phyloP scores from a whole-genome alignment of 176 grass and related monocot genomes.

The Elaeis guineensis region DNA sequence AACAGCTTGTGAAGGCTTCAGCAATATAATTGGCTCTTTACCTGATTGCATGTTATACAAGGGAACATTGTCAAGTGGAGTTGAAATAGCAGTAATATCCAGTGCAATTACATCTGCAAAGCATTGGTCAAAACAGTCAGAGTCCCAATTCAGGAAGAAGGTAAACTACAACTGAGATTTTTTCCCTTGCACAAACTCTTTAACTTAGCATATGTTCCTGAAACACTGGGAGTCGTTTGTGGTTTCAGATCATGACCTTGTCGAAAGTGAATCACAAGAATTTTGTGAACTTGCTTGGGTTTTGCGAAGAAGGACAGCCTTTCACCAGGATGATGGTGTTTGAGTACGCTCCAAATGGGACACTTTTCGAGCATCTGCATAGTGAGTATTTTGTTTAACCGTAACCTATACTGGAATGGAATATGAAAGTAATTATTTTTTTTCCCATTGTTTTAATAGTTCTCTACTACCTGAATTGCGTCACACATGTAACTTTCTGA shows the following conservation, averaged over 20 bases:
- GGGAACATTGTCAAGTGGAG: slow-evolving; percentile 85
- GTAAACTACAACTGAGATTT: slow-evolving; percentile 21
- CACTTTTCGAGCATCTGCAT: slow-evolving; percentile 91
- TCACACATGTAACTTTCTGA: too few species aligned
- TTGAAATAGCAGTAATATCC: slow-evolving; percentile 66
- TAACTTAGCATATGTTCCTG: too few species aligned
- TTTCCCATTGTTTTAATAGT: too few species aligned
- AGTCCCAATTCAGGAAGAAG: slow-evolving; percentile 72
- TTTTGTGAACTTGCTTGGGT: slow-evolving; percentile 88
- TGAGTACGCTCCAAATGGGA: slow-evolving; percentile 87
- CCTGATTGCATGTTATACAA: slow-evolving; percentile 66
- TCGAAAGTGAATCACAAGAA: slow-evolving; percentile 83
- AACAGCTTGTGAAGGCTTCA: slow-evolving; percentile 81
- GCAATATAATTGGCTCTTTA: slow-evolving; percentile 69
- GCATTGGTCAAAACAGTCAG: slow-evolving; percentile 73
- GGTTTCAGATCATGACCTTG: slow-evolving; percentile 58
- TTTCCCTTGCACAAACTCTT: neutral
- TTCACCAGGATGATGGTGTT: slow-evolving; percentile 90
- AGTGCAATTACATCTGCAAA: slow-evolving; percentile 38
- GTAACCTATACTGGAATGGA: too few species aligned
- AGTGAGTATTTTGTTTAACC: slow-evolving; percentile 22
- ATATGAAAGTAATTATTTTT: too few species aligned
- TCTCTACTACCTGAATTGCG: too few species aligned
- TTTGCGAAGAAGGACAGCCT: slow-evolving; percentile 66
- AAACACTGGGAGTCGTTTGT: neutral